Conservation (phyloP, 345 rosid species). For the Gynandropsis gynandra region DNA sequence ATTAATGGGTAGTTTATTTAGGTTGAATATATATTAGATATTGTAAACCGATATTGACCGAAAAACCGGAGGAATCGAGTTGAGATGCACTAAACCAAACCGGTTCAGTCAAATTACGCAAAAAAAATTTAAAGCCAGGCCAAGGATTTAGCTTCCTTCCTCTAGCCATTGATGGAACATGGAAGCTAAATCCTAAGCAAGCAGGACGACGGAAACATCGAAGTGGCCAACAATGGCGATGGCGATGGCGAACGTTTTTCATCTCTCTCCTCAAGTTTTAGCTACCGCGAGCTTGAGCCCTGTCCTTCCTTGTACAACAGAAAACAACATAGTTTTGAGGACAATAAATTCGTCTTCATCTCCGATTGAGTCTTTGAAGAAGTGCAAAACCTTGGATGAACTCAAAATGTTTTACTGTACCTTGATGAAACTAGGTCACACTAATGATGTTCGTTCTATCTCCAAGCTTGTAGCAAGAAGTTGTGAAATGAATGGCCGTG, state of each 20-base stretch:
- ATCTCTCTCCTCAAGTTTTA: constrained; percentile 22
- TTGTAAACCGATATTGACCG: too few species aligned
- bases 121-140: too few species aligned
- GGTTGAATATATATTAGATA: too few species aligned
- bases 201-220: neutral
- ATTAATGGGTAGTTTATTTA: too few species aligned
- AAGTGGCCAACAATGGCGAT: constrained; percentile 21
- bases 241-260: constrained; percentile 20
- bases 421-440: constrained; percentile 30
- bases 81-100: too few species aligned
- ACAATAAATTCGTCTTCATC: constrained; percentile 14
- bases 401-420: constrained; percentile 36
- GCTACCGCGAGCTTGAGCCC: constrained; percentile 21
- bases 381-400: constrained; percentile 37
- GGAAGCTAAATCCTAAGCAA: too few species aligned
- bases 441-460: constrained; percentile 20
- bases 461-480: constrained; percentile 36
- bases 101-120: too few species aligned
- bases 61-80: too few species aligned
- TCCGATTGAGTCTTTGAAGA: constrained; percentile 20
- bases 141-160: too few species aligned
- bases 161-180: too few species aligned
- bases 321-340: constrained; percentile 17
- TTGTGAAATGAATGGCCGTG: constrained; percentile 39
- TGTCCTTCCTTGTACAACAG: neutral